These are phyloP conservation scores for Cercospora brassicicola DNA, from an alignment of 2,329 filamentous ascomycete genomes.

Conservation along the genomic window DNA sequence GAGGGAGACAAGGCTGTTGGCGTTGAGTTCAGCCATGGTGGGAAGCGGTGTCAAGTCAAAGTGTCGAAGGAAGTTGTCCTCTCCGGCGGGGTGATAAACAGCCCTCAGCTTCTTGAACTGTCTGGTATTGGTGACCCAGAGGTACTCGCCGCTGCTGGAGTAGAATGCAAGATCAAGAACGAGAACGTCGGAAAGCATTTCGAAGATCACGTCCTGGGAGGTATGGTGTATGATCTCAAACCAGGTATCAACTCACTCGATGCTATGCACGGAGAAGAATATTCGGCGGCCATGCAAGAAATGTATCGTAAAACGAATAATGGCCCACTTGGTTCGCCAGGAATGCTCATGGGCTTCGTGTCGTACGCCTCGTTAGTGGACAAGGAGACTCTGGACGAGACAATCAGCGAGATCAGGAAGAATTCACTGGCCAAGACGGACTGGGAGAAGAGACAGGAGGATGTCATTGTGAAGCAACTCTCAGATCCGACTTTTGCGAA, in stretches of 20 bases:
- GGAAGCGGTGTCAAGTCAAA: slow-evolving; percentile 38
- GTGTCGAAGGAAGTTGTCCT: slow-evolving; percentile 44
- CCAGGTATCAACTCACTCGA: slow-evolving; percentile 39
- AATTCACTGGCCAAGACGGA: slow-evolving; percentile 40
- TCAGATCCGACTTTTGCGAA: slow-evolving; percentile 40
- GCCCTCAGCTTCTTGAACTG: slow-evolving; percentile 54
- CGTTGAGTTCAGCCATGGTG: slow-evolving; percentile 47
- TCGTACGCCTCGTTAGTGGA: slow-evolving; percentile 37
- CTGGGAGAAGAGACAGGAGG: slow-evolving; percentile 41
- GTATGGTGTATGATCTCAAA: slow-evolving; percentile 36
- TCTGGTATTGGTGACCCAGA: slow-evolving; percentile 55
- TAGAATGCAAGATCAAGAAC: slow-evolving; percentile 51
- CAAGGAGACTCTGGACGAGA: slow-evolving; percentile 34
- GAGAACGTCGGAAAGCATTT: slow-evolving; percentile 57
- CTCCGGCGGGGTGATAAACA: slow-evolving; percentile 53
- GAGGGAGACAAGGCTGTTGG: slow-evolving; percentile 34
- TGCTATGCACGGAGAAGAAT: slow-evolving; percentile 40
- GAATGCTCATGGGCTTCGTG: slow-evolving; percentile 41
- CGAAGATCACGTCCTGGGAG: slow-evolving; percentile 46
- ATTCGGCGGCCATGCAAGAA: slow-evolving; percentile 38
- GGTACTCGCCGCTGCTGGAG: slow-evolving; percentile 50
- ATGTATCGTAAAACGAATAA: slow-evolving; percentile 39
- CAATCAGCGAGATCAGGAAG: slow-evolving; percentile 35
- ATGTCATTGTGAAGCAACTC: slow-evolving; percentile 38
- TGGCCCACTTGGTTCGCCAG: slow-evolving; percentile 39